Base-by-base conservation (phyloP, 1,284 basidiomycete species). In the Erythrobasidium hasegawianum region DNA sequence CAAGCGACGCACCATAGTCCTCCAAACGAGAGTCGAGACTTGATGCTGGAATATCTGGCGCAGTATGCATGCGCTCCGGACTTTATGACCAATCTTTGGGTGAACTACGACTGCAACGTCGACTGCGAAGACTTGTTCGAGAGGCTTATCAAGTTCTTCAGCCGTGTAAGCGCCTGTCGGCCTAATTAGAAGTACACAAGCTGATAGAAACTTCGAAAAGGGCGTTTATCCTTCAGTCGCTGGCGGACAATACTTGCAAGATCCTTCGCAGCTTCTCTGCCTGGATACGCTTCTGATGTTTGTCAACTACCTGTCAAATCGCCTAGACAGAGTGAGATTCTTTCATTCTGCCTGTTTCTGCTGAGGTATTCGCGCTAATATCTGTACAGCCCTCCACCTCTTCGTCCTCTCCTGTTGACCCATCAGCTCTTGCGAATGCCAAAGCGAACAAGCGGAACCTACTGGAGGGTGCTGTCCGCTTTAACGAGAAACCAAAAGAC, bases 81-180 rank as follows among this genome's bases (percentile, higher is more conserved):
- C 74, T 94, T 95, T 78, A 91, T 97, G 87, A 90, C 96, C 52
- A 91, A 97, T 75, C 81, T 97, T 10, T 99, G 91, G 81, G 83
- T 86, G 67, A 98, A 98, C 77, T 98, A 96, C 77, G 96, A 99
- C 77, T 97, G 93, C 76, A 90, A 97, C 74, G 86, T 89, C 70
- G 94, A 97, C 75, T 94, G 90, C 77, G 94, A 97, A 79, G 94
- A 98, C 76, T 79, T 98, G 67, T 97, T 95, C 74, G 93, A 97
- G 76, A 82, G 89, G 8, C 78, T 97, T n/a, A 81, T 96, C 64
- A 87, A 87, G 20, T 97, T 97, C 78, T 80, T 97, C 69, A 90
- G 76, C 57, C 74, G 79, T 26, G 75, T 62, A 53, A 50, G 64
- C 62, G 33, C 39, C 62, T 14, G 11, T n/a, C 22, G 16, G 45